Evolutionary conservation across 345 rosid species (phyloP).

Genomic region (Murraya koenigii): DNA sequence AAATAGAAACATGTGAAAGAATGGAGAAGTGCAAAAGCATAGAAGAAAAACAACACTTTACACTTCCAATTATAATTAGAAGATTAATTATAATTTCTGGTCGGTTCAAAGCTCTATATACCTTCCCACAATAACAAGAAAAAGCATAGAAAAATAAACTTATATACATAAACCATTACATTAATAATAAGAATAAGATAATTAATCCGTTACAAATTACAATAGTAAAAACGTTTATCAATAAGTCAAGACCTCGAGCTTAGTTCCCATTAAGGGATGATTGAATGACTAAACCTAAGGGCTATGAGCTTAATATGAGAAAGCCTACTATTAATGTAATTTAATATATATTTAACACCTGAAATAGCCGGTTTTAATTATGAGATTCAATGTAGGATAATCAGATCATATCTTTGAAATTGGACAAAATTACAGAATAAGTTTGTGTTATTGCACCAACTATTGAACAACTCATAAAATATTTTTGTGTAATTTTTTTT

Average conservation of each 20-base stretch:
- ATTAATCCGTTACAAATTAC: too few relatives aligned
- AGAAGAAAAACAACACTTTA: not conserved
- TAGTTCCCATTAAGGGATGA: conserved; percentile 38
- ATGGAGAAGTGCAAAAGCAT: not conserved
- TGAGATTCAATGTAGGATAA: not conserved
- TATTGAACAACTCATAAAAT: too few relatives aligned
- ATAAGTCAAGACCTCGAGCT: conserved; percentile 38
- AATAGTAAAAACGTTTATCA: too few relatives aligned
- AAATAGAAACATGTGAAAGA: not conserved
- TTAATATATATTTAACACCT: not conserved
- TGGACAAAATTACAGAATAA: not conserved
- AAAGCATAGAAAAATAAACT: not conserved
- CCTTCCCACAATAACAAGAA: conserved; percentile 26
- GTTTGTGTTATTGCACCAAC: too few relatives aligned
- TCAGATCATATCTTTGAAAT: not conserved
- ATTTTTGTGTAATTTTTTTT: too few relatives aligned
- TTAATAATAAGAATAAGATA: too few relatives aligned
- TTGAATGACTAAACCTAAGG: conserved; percentile 5
- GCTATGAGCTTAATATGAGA: not conserved
- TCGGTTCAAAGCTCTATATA: conserved; percentile 17
- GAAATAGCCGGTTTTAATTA: not conserved
- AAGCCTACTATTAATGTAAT: not conserved
- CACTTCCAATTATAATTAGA: not conserved
- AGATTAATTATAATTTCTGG: not conserved
- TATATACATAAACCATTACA: too few relatives aligned